phyloP scores from a whole-genome alignment of 2,329 filamentous ascomycete species.

The Stagonosporopsis vannaccii region DNA sequence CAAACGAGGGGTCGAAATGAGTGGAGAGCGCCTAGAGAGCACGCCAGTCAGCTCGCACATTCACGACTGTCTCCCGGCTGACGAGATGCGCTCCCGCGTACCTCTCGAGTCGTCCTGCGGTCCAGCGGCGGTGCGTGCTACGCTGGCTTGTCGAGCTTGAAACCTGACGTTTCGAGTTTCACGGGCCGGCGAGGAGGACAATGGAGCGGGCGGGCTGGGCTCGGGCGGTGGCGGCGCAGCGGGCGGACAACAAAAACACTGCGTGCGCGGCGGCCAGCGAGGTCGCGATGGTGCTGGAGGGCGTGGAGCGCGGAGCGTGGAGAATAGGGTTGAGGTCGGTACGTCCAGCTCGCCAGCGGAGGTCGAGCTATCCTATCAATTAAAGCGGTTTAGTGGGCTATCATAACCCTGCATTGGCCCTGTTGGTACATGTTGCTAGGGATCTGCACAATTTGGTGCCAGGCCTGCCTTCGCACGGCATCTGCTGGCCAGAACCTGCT shows the following conservation, averaged over 20 bases:
- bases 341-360: constrained; percentile 26
- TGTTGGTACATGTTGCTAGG: constrained; percentile 26
- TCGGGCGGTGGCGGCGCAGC: constrained; percentile 21
- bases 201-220: constrained; percentile 29
- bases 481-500: constrained; percentile 27
- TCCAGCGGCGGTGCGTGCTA: constrained; percentile 44
- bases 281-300: constrained; percentile 23
- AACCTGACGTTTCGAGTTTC: constrained; percentile 50
- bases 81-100: constrained; percentile 35
- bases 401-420: constrained; percentile 30
- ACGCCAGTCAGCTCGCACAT: constrained; percentile 38
- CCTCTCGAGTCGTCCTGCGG: constrained; percentile 40
- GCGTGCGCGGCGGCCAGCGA: constrained; percentile 32
- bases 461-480: constrained; percentile 17
- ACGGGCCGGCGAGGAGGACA: constrained; percentile 34
- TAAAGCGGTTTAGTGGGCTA: constrained; percentile 27
- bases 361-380: constrained; percentile 29
- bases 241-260: constrained; percentile 28
- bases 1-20: constrained; percentile 48
- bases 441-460: constrained; percentile 30
- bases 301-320: constrained; percentile 25
- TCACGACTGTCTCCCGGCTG: constrained; percentile 29
- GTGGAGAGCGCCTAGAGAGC: constrained; percentile 37
- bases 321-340: constrained; percentile 29
- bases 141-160: constrained; percentile 45